phyloP scores from a whole-genome alignment of 2,329 filamentous ascomycete species.

The Monosporascus sp. region DNA sequence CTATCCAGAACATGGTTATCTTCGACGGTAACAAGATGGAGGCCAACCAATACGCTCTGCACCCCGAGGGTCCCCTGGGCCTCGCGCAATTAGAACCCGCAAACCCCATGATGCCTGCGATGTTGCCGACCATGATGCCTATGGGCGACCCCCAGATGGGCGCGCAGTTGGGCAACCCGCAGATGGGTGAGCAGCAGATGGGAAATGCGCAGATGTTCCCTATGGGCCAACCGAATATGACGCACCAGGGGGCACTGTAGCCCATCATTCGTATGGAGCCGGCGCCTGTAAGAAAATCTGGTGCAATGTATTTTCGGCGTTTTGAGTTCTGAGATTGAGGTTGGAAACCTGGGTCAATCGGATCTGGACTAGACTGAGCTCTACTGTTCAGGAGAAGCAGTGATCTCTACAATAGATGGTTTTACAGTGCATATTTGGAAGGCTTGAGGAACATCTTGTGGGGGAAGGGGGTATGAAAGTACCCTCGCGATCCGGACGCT shows the following conservation, averaged over 20 bases:
- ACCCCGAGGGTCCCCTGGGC: slow-evolving; percentile 59
- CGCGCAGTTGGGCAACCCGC: background rate
- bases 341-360: too few species aligned
- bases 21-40: slow-evolving; percentile 82
- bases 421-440: too few species aligned
- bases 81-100: slow-evolving; percentile 34
- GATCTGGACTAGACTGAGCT: too few species aligned
- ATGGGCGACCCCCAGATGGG: slow-evolving; percentile 2
- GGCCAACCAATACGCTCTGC: slow-evolving; percentile 74
- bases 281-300: too few species aligned
- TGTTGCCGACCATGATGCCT: slow-evolving; percentile 9
- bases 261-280: background rate
- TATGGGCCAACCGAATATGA: slow-evolving; percentile 9
- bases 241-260: slow-evolving; percentile 8
- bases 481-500: too few species aligned
- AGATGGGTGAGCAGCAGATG: slow-evolving; percentile 1
- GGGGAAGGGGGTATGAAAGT: too few species aligned
- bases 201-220: slow-evolving; percentile 17
- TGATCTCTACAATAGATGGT: too few species aligned
- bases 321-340: too few species aligned
- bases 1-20: slow-evolving; percentile 88
- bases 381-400: too few species aligned
- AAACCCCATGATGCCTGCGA: slow-evolving; percentile 11
- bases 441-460: too few species aligned
- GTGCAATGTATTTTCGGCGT: too few species aligned